Evolutionary conservation across 2,329 filamentous ascomycete species (phyloP).

Genomic region (Penicillium glabrum): DNA sequence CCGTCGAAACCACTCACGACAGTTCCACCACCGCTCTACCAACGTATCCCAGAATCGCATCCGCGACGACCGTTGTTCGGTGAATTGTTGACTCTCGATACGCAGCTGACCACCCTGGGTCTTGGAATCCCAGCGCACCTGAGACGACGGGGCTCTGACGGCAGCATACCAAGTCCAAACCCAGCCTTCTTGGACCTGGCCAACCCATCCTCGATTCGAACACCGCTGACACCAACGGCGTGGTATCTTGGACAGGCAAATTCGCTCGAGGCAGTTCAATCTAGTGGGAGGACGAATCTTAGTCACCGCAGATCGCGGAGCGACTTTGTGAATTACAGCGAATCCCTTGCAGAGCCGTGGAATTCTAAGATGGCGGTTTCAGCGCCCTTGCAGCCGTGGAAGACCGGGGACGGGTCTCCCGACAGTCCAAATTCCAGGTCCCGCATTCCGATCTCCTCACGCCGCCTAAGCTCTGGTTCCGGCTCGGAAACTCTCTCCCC

Average conservation of each 20-base stretch:
- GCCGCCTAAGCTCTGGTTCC: constrained; percentile 40
- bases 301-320: constrained; percentile 51
- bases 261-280: constrained; percentile 43
- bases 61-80: constrained; percentile 67
- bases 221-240: constrained; percentile 65
- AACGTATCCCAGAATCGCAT: constrained; percentile 30
- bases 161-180: constrained; percentile 59
- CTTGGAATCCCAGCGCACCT: constrained; percentile 60
- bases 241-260: constrained; percentile 59
- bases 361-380: constrained; percentile 36
- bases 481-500: constrained; percentile 42
- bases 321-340: constrained; percentile 49
- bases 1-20: background rate
- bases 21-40: constrained; percentile 19
- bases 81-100: constrained; percentile 65
- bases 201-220: constrained; percentile 46
- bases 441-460: constrained; percentile 47
- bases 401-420: constrained; percentile 25
- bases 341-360: constrained; percentile 30
- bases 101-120: constrained; percentile 49
- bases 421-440: constrained; percentile 40
- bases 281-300: constrained; percentile 17
- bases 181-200: constrained; percentile 42
- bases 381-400: constrained; percentile 27
- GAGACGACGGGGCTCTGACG: constrained; percentile 68